Base-by-base conservation (phyloP, 106 monocot genomes). In the Dendrobium nobile region DNA sequence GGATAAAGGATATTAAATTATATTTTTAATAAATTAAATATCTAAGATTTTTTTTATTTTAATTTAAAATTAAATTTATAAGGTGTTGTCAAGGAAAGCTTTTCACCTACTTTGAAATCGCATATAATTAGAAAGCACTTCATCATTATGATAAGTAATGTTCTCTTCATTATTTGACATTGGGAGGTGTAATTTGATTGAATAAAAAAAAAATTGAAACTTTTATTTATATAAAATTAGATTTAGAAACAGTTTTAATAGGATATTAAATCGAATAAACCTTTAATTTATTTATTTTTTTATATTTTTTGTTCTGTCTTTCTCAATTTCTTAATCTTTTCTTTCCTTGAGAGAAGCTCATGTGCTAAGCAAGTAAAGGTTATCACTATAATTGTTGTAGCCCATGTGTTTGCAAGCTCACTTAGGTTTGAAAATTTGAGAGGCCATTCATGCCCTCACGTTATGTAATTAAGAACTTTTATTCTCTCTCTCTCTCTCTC, bases 351-450 rank as follows among this genome's bases (percentile, higher is more conserved):
- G 22, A 22, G 61, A 2, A 22, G 22, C n/a, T 22, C 61, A 61
- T 61, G 61, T 61, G 61, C 22, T 22, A 22, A 61, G n/a, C n/a
- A 61, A 61, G 61, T 6, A 61, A 61, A 61, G 61, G 0, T 22
- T 61, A 61, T 22, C 61, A 61, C 61, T 61, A 61, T 22, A 61
- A n/a, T 19, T 61, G 61, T 0, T n/a, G 20, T 22, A 5, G n/a
- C 22, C 61, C 61, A 61, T 61, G 61, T 61, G 61, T 61, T 61
- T 61, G 61, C 61, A 61, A 61, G 61, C 61, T 61, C 61, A 61
- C 22, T 61, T n/a, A 2, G 61, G 61, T 22, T 61, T 61, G n/a
- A 61, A 61, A 61, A 24, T 61, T 7, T 3, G 61, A 22, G 22
- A 22, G n/a, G 7, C 61, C 61, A 0, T 22, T n/a, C 61, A 61